Base-by-base conservation (phyloP, 768 basidiomycete species). In the Dentipellis sp. region DNA sequence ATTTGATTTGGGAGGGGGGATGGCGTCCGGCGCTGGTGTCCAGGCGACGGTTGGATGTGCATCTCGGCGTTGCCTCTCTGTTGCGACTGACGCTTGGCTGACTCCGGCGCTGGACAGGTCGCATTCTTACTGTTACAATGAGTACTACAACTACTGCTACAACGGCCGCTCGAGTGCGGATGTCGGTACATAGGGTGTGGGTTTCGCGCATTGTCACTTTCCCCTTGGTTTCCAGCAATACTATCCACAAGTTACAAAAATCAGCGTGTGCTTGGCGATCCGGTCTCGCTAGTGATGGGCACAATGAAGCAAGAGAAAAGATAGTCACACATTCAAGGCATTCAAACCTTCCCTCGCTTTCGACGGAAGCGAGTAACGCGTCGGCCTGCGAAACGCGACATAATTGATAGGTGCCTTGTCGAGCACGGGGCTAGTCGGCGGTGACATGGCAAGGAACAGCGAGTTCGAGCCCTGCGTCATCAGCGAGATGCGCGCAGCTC, bases 371-470 rank as follows among this genome's bases (percentile, higher is more conserved):
- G 61, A 62, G 23, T 57, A 57, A 19, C 61, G 56, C 19, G 55
- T 57, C 23, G 52, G 45, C 19, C 54, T 57, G 53, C 59, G 59
- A 14, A 56, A 54, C 53, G 57, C 58, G 36, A 55, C 54, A 19
- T 57, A 62, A 1, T 52, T 47, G 38, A 62, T 38, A 19, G 61
- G 56, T 6, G 59, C 54, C 10, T 57, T 55, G 42, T 23, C 35
- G 5, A 10, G 36, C 23, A 60, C 16, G 3, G 66, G 66, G 48
- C 59, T 63, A 9, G 56, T 58, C 3, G 62, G 62, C n/a, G 55
- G 57, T 1, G 66, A 62, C 53, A 66, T 59, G n/a, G 63, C 64
- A 48, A 68, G 62, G 40, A 59, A 67, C 61, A 67, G 64, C 38
- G 61, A 50, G 58, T 66, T 66, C 38, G 64, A 63, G 36, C 66